Percentiles rank a stretch among this genome's conserved stretches.
These are phyloP conservation scores for Licmophora abbreviata DNA, from an alignment of 108 stramenopile species.

Conservation along the genomic window DNA sequence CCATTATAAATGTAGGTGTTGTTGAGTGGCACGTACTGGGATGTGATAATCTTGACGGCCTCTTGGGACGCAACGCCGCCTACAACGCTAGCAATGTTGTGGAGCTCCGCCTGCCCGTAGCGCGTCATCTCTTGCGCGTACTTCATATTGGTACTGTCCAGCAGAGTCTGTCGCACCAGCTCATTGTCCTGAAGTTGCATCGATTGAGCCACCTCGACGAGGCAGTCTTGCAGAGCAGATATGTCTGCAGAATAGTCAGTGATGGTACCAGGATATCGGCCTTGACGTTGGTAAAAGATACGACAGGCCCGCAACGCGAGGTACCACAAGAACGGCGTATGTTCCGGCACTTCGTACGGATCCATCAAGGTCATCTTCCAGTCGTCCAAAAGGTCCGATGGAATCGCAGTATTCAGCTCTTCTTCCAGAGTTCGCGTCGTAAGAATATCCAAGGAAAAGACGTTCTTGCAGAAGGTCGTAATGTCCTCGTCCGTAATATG, in stretches of 20 bases:
- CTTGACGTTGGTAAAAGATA: conserved; percentile 47
- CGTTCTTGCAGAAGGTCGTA: conserved; percentile 65
- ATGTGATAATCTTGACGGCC: conserved; percentile 92
- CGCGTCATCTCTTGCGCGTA: conserved; percentile 73
- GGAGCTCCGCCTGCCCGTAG: conserved; percentile 85
- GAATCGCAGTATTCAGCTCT: conserved; percentile 28
- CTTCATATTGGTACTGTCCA: conserved; percentile 17
- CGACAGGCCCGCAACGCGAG: conserved; percentile 73
- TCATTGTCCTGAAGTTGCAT: conserved; percentile 46
- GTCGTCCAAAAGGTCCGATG: conserved; percentile 20
- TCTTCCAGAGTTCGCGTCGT: conserved; percentile 40
- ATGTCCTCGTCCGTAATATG: conserved; percentile 42
- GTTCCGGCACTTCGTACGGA: conserved; percentile 61
- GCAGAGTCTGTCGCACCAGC: conserved; percentile 19
- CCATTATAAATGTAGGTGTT: conserved; percentile 95
- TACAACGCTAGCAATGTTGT: conserved; percentile 77
- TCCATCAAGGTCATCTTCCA: conserved; percentile 54
- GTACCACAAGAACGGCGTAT: conserved; percentile 78
- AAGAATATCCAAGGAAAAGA: conserved; percentile 48
- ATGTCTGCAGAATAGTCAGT: conserved; percentile 51
- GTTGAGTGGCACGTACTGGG: conserved; percentile 84
- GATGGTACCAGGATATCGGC: conserved; percentile 67
- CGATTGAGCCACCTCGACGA: conserved; percentile 23
- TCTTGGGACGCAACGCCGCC: conserved; percentile 95
- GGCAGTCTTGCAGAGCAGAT: conserved; percentile 30